phyloP scores from a whole-genome alignment of 345 rosid species.

The rapeseed (Brassica napus) region Da-Ae NC_063440.1:640501-641000 shows the following conservation, averaged over 20 bases:
- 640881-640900: conserved; percentile 18
- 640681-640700: background rate
- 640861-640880: background rate
- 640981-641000: background rate
- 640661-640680: background rate
- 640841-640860: conserved; percentile 10
- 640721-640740: conserved; percentile 21
- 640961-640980: background rate
- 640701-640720: conserved; percentile 11
- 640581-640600: background rate
- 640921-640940: conserved; percentile 25
- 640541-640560: background rate
- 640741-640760: conserved; percentile 11
- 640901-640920: conserved; percentile 2
- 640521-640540: background rate
- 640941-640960: background rate
- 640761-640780: conserved; percentile 2
- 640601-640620: no score
- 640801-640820: background rate
- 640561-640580: background rate
- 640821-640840: conserved; percentile 15
- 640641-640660: background rate
- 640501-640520: background rate
- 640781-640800: background rate
- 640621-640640: no score